Base-by-base conservation (phyloP, 106 monocot genomes). In the Allium cepa region DNA sequence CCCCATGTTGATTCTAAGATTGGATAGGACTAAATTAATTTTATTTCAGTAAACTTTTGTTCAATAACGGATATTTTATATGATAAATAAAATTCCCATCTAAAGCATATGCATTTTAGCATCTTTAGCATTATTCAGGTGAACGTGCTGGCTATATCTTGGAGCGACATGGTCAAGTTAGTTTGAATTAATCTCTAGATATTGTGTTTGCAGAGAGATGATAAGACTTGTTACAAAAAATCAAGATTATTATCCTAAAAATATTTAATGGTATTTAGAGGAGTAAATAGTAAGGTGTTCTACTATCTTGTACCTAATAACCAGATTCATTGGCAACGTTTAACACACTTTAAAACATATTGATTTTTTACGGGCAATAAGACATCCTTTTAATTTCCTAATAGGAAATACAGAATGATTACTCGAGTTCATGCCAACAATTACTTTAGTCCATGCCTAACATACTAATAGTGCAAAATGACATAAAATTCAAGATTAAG, bases 171-270 rank as follows among this genome's bases (percentile, higher is more conserved):
- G 13, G 89, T 99, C 50, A 99, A 68, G 71, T 90, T 93, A 64
- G 89, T 90, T 66, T 99, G 99, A 10, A 93, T 93, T 53, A 99
- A 72, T 69, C 99, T 90, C 57, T 99, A 93, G 60, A 99, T 93
- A 80, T 93, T 99, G 8, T 87, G 82, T 56, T 93, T 99, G 73
- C 87, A 99, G 26, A 99, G 69, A 50, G 99, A 99, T 48, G 93
- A 79, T 26, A 90, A 59, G 17, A 93, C 99, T 81, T 99, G 99
- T 77, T 93, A 90, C 53, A 79, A 90, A 99, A 76, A 58, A 92
- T 93, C n/a, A 73, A 93, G 60, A 80, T 90, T 99, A 73, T 79
- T 99, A 66, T 99, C 99, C 99, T 99, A 73, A 46, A 84, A 77
- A 15, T 27, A 62, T 16, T 61, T 66, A 26, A 53, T 49, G 50